Base-by-base conservation (phyloP, 2,329 filamentous ascomycete species). In the Helotiales sp. region DNA sequence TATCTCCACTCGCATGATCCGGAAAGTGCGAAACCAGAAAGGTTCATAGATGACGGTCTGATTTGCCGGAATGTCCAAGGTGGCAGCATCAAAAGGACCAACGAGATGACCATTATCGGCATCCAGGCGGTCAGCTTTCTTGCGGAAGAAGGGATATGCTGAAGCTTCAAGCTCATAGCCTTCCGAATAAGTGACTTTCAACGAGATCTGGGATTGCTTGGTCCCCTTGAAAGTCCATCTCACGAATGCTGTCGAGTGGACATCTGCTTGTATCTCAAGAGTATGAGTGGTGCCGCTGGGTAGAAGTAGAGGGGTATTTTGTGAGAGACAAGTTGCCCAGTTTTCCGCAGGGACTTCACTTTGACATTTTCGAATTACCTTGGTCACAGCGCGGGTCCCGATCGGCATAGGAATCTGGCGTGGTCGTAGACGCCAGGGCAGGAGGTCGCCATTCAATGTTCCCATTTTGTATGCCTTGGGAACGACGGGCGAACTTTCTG, bases 21-120 rank as follows among this genome's bases (percentile, higher is more conserved):
- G 70, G 29, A 76, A 75, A 0, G 74, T 76, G 12, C 74, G 70
- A 54, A 76, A 77, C 72, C 73, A 74, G 54, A 75, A 76, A 1
- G 74, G 74, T 46, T 75, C 72, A 47, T 75, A 75, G 5, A 59
- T 52, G 2, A 31, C 49, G 12, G 65, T 25, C 27, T 57, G 15
- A 0, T 17, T 25, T 2, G 48, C 55, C 0, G 60, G 46, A 1
- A 73, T 34, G n/a, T 71, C 62, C 7, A 76, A 50, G 0, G 51
- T 61, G 0, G 70, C 67, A 6, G 72, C 70, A 47, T 77, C 75
- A 44, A 67, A 71, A 0, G 74, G 74, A 0, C 75, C 75, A 7
- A 76, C 65, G 5, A 75, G 61, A 34, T 71, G 48, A 9, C 55
- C 71, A 15, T 63, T 60, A 2, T 38, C 50, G 2, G 69, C 63